Conservation (phyloP, 176 grass and related monocot species). For the Musa troglodytarum region DNA sequence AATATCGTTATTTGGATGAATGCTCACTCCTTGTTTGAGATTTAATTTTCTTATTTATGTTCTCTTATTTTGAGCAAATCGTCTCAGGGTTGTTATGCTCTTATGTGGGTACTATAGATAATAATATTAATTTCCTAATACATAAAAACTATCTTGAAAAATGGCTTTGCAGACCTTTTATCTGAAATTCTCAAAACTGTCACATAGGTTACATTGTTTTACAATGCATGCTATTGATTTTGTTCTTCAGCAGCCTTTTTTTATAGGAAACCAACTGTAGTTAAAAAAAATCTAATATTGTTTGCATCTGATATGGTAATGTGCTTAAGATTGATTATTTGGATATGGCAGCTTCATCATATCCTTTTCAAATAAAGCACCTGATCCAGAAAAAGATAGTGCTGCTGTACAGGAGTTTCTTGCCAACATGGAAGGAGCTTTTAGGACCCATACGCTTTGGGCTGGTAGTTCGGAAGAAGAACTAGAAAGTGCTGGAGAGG, state of each 20-base stretch:
- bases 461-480: slow-evolving; percentile 96
- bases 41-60: neutral
- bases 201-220: neutral
- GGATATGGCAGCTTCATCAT: slow-evolving; percentile 68
- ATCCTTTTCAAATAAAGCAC: slow-evolving; percentile 69
- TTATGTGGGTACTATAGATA: neutral
- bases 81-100: neutral
- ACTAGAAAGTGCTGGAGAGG: slow-evolving; percentile 90
- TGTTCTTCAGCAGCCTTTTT: neutral
- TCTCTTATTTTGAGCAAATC: neutral
- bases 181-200: neutral
- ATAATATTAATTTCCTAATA: neutral
- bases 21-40: too few species aligned
- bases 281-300: too few species aligned
- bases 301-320: too few species aligned
- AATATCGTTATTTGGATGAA: too few species aligned
- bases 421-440: slow-evolving; percentile 88
- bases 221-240: too few species aligned
- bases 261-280: too few species aligned
- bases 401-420: slow-evolving; percentile 76
- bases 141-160: neutral
- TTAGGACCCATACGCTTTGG: slow-evolving; percentile 79
- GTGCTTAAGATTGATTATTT: slow-evolving; percentile 22
- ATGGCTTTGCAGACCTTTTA: neutral
- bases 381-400: slow-evolving; percentile 94